Evolutionary conservation across 352 stramenopile species (phyloP).

Genomic region (Globisporangium ultimum): DNA sequence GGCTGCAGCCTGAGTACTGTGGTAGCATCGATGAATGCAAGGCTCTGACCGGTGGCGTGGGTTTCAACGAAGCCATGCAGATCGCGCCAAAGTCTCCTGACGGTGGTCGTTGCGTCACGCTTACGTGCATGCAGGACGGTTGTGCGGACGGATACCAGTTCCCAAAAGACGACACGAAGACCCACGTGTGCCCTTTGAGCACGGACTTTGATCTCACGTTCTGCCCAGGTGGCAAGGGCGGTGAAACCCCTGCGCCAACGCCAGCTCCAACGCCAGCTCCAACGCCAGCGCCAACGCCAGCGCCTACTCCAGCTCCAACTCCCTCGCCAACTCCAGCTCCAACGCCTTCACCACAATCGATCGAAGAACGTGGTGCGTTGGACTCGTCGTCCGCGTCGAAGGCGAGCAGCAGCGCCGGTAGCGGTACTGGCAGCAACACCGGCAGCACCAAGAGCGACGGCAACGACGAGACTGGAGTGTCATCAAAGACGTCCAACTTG

Average conservation of each 20-base stretch:
- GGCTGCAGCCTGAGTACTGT: conserved; percentile 50
- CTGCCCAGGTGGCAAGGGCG: conserved; percentile 41
- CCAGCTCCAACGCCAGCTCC: conserved; percentile 32
- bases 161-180: conserved; percentile 75
- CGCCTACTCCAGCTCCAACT: conserved; percentile 29
- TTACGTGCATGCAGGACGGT: conserved; percentile 47
- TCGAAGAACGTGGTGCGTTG: conserved; percentile 11
- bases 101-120: conserved; percentile 34
- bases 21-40: conserved; percentile 48
- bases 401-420: conserved; percentile 9
- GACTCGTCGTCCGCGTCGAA: conserved; percentile 16
- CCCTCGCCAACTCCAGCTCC: conserved; percentile 23
- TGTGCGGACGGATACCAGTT: conserved; percentile 61
- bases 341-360: conserved; percentile 15
- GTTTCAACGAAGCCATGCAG: conserved; percentile 67
- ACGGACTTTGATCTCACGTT: conserved; percentile 65
- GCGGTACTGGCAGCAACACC: conserved; percentile 4
- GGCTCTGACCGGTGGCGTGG: conserved; percentile 48
- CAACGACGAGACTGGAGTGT: conserved; percentile 11
- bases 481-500: not conserved
- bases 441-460: not conserved
- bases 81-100: conserved; percentile 36
- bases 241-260: conserved; percentile 21
- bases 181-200: conserved; percentile 36
- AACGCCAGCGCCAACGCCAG: conserved; percentile 25